Evolutionary conservation across 2,329 filamentous ascomycete species (phyloP), one percentile per base, ranked within the genome.

Genomic region (Sclerotinia borealis): DNA sequence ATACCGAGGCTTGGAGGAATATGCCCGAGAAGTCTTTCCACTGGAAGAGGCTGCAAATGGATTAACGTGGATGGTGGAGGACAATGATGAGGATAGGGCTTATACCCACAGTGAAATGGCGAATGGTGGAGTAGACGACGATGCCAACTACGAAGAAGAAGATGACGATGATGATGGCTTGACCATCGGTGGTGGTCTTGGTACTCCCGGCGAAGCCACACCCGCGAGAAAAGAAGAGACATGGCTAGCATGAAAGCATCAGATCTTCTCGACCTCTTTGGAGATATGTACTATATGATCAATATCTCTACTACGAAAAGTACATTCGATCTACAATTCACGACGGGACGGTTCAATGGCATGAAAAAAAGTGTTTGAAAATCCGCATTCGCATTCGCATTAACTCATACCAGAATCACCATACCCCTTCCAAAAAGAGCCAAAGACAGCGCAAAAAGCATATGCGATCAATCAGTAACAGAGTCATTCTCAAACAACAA

Each of bases 31-130:
- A 75, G 92, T 96, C 34, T 98, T 98, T 72, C 91, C 92, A 0
- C 83, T 97, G 15, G 95, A 99, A 76, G 95, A 99, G 77, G 89
- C 93, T 70, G 92, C 92, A 37, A 98, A 98, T 74, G 93, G 93
- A 6, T 79, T 95, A 72, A 91, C 89, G 19, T 99, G 95, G 95
- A 98, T 97, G 93, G 74, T 83, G 49, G 81, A 83, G 5, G 81
- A 82, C 13, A 81, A 65, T 11, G 64, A 74, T 73, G 67, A 72
- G 66, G 66, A 61, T 50, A 64, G 27, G n/a, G 15, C 54, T 8
- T 56, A 56, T 17, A 45, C 39, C 8, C 54, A 43, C 4, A 56
- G 74, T 67, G 73, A 64, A 11, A 47, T 60, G 7, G 52, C 60
- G 5, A 73, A 69, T 39, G 76, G 74, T 9, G 75, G 76, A 22